Percentiles rank a stretch among this genome's conserved stretches.
Conservation (phyloP, 768 basidiomycete genomes). For the Tricholoma matsutake region DNA sequence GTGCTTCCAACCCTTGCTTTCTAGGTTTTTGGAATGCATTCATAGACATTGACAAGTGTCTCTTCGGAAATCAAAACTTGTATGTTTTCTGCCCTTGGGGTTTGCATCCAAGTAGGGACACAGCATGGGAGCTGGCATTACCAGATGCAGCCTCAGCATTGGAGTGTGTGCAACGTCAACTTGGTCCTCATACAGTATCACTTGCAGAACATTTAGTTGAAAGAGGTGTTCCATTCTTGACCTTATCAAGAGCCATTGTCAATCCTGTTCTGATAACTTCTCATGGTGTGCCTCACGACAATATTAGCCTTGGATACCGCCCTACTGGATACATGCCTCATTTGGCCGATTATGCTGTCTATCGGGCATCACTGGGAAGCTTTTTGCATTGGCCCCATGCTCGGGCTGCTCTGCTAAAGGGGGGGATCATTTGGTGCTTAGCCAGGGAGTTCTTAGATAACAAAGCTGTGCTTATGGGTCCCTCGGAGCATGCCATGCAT, state of each 20-base stretch:
- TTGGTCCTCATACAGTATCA: background rate
- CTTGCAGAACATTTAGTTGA: background rate
- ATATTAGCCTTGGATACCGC: constrained; percentile 4
- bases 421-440: constrained; percentile 12
- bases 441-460: constrained; percentile 4
- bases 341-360: constrained; percentile 7
- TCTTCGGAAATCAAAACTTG: background rate
- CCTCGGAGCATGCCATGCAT: constrained; percentile 1
- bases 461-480: constrained; percentile 7
- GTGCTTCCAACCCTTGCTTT: background rate
- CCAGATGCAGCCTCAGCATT: constrained; percentile 2
- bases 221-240: background rate
- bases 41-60: background rate
- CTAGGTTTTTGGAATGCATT: background rate
- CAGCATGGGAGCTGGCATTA: background rate
- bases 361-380: background rate
- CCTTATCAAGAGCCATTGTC: background rate
- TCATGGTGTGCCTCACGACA: background rate
- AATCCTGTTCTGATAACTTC: background rate
- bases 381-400: constrained; percentile 7
- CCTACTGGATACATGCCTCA: constrained; percentile 1
- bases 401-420: constrained; percentile 10
- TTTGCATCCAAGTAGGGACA: constrained; percentile 1
- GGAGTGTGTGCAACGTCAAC: background rate
- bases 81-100: background rate